Evolutionary conservation across 2,329 filamentous ascomycete species (phyloP).

Genomic region (Xylaria sp.): DNA sequence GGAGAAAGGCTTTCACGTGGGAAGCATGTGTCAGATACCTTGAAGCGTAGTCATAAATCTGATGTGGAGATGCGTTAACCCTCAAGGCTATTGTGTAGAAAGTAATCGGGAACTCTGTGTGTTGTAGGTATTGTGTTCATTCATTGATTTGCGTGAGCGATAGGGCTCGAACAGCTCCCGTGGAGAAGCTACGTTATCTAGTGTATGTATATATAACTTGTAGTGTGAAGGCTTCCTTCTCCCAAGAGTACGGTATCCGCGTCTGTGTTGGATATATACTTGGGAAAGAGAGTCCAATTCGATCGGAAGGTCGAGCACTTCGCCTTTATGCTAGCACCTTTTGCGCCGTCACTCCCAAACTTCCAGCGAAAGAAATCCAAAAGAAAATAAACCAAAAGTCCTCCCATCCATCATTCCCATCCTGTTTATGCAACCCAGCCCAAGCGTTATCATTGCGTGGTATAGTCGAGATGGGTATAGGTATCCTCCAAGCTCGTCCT

Average conservation of each 20-base stretch:
- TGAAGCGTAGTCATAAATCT: not conserved
- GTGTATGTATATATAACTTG: constrained; percentile 27
- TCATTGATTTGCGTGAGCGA: constrained; percentile 32
- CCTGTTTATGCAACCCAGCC: constrained; percentile 36
- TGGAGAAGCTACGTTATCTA: constrained; percentile 38
- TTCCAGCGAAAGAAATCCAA: constrained; percentile 22
- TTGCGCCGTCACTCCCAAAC: constrained; percentile 42
- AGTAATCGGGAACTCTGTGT: too few species aligned
- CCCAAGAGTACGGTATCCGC: constrained; percentile 23
- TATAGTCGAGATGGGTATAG: constrained; percentile 12
- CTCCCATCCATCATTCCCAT: constrained; percentile 31
- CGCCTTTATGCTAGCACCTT: constrained; percentile 42
- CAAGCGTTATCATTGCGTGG: constrained; percentile 30
- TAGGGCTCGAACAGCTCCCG: constrained; percentile 30
- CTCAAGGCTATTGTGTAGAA: too few species aligned
- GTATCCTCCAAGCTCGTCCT: constrained; percentile 17
- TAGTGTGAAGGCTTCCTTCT: constrained; percentile 30
- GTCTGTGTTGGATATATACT: constrained; percentile 35
- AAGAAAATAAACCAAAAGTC: constrained; percentile 15
- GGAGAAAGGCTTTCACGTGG: not conserved
- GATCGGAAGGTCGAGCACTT: constrained; percentile 48
- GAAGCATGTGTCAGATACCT: not conserved
- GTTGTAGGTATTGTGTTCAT: constrained; percentile 14
- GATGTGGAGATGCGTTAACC: not conserved
- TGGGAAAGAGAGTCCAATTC: constrained; percentile 34